phyloP scores from a whole-genome alignment of 1,284 basidiomycete species.

The Anthracocystis walkeri region DNA sequence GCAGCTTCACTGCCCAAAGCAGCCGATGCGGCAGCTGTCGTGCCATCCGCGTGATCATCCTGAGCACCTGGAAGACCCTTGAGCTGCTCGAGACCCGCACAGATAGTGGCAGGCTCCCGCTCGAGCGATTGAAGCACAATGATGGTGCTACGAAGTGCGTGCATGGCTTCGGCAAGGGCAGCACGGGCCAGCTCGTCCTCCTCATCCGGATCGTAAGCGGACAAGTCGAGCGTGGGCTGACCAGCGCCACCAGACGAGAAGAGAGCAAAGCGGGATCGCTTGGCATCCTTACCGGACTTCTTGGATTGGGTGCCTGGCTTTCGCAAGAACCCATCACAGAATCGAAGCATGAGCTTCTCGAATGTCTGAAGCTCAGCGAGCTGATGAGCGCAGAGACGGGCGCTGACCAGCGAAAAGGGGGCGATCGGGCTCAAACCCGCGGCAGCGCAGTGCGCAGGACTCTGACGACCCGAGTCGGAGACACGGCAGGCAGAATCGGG shows the following conservation, averaged over 20 bases:
- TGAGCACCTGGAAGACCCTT: conserved; percentile 26
- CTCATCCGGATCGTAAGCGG: conserved; percentile 51
- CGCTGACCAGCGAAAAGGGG: conserved; percentile 52
- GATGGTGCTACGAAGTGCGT: conserved; percentile 62
- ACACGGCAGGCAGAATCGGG: conserved; percentile 17
- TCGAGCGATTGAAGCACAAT: conserved; percentile 61
- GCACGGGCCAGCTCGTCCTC: conserved; percentile 66
- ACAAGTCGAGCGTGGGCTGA: conserved; percentile 35
- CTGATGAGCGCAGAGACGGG: conserved; percentile 57
- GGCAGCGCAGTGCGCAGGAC: conserved; percentile 28
- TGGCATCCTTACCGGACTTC: conserved; percentile 31
- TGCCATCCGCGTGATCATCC: conserved; percentile 1
- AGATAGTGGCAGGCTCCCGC: conserved; percentile 55
- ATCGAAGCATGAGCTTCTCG: conserved; percentile 64
- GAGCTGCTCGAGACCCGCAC: conserved; percentile 33
- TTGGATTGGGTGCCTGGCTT: conserved; percentile 44
- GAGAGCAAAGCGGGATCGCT: conserved; percentile 45
- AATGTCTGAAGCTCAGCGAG: conserved; percentile 63
- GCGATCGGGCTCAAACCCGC: conserved; percentile 17
- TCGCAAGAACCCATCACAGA: conserved; percentile 58
- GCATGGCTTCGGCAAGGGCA: conserved; percentile 65
- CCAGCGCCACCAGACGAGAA: conserved; percentile 34
- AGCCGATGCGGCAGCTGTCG: conserved; percentile 1
- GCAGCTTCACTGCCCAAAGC: conserved; percentile 35
- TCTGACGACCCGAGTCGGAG: conserved; percentile 47